A percentile compares a stretch with the other conserved stretches of the same genome.
Evolutionary conservation across 805 yeast species (phyloP).

Genomic region (Ogataea minuta): DNA sequence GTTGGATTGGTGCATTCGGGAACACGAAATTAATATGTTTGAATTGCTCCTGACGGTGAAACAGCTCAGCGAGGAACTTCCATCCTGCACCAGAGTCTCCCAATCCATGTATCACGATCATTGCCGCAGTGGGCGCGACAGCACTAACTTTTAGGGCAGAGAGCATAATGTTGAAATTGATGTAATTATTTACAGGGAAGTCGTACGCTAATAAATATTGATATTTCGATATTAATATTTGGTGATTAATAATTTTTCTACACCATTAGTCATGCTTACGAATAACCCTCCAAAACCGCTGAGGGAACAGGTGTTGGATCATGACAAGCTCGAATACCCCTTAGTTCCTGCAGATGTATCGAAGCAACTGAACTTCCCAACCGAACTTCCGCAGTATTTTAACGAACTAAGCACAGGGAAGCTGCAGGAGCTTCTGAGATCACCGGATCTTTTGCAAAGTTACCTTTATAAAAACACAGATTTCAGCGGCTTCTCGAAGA

Average conservation of each 20-base stretch:
- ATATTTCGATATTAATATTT: conserved; percentile 4
- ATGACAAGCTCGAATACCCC: conserved; percentile 25
- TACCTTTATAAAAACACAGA: conserved; percentile 18
- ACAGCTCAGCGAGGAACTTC: conserved; percentile 72
- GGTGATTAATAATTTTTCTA: neutral
- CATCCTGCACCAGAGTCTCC: conserved; percentile 93
- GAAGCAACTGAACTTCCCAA: conserved; percentile 7
- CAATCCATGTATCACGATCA: conserved; percentile 82
- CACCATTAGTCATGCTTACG: conserved; percentile 2
- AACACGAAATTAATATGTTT: conserved; percentile 70
- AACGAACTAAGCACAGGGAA: conserved; percentile 24
- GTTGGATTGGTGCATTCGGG: conserved; percentile 82
- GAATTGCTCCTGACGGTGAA: conserved; percentile 44
- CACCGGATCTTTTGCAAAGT: conserved; percentile 19
- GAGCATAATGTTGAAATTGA: conserved; percentile 5
- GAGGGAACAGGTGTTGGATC: conserved; percentile 14
- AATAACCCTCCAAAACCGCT: conserved; percentile 7
- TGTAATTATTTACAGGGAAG: too few species aligned
- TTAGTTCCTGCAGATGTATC: conserved; percentile 21
- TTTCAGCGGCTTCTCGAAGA: conserved; percentile 12
- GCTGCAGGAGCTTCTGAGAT: conserved; percentile 20
- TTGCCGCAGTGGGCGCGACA: conserved; percentile 52
- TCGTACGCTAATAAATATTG: too few species aligned
- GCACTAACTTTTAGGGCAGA: conserved; percentile 41
- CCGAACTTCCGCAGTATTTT: conserved; percentile 23